Base-by-base conservation (phyloP, 23 red algal species). In the Cyanidioschyzon merolae region DNA sequence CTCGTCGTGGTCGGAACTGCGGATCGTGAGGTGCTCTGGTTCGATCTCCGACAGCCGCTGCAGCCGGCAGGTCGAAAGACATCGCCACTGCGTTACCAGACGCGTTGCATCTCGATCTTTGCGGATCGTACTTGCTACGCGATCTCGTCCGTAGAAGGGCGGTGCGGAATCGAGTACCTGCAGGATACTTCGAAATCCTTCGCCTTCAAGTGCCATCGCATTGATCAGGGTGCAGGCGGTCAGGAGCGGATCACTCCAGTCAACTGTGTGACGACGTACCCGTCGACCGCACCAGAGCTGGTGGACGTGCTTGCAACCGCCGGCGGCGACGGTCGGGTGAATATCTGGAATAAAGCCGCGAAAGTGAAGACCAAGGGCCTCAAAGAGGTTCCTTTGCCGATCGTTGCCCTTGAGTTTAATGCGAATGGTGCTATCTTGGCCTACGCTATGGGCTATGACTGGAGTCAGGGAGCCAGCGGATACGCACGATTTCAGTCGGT, bases 321-420 rank as follows among this genome's bases (percentile, higher is more conserved):
- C 17, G 36, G 57, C 21, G 77, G 40, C 35, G 36, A 67, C 37
- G 74, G 76, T 12, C 57, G 58, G n/a, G 90, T 90, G 54, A 91
- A 86, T 77, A 90, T 97, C 74, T 97, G 93, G 93, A 87, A 97
- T 41, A 97, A 97, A 80, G 93, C 90, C 36, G 83, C 89, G 40
- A 97, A 97, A 82, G 83, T 88, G 84, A 79, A 87, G 29, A 76
- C 90, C 39, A 90, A 97, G 79, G 80, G 90, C 39, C 88, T 97
- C 58, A 82, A 91, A 38, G 88, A 90, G 74, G n/a, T 97, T 24
- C 79, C 84, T 40, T 79, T 86, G 78, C 93, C 93, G 16, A 90
- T 97, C 67, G 79, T 84, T 27, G 86, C 88, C 2, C 84, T 77
- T 1, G 75, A 82, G 29, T 97, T 97, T 67, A 97, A 87, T 80